A percentile compares a stretch with the other conserved stretches of the same genome.
Conservation (phyloP, 2,329 filamentous ascomycete species). For the Paraphaeosphaeria sporulosa region DNA sequence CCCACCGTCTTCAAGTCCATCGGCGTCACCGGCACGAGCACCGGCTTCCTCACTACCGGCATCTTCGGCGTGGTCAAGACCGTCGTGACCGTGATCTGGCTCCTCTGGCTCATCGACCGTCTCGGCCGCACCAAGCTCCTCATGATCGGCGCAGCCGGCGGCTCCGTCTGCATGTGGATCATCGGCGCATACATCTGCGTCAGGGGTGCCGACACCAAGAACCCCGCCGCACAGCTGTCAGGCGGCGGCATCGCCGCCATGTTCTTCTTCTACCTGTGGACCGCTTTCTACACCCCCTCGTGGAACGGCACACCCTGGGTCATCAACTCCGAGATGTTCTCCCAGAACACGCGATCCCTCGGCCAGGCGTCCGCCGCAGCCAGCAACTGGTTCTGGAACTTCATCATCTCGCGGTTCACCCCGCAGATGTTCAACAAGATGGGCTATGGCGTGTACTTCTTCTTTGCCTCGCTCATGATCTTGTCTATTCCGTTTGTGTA, state of each 20-base stretch:
- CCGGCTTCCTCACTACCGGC: slow-evolving; percentile 71
- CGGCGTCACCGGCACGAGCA: slow-evolving; percentile 67
- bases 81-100: slow-evolving; percentile 71
- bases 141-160: slow-evolving; percentile 68
- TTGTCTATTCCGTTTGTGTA: slow-evolving; percentile 55
- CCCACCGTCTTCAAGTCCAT: slow-evolving; percentile 74
- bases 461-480: slow-evolving; percentile 59
- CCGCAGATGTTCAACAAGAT: slow-evolving; percentile 66
- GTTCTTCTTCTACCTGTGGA: slow-evolving; percentile 79
- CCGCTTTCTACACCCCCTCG: slow-evolving; percentile 72
- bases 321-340: slow-evolving; percentile 76
- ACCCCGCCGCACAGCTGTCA: slow-evolving; percentile 42
- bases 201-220: slow-evolving; percentile 50
- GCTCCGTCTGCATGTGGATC: slow-evolving; percentile 71
- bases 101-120: slow-evolving; percentile 72
- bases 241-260: slow-evolving; percentile 66
- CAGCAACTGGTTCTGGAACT: slow-evolving; percentile 78
- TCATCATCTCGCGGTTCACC: slow-evolving; percentile 72
- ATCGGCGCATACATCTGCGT: slow-evolving; percentile 68
- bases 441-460: slow-evolving; percentile 55
- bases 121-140: slow-evolving; percentile 69
- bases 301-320: slow-evolving; percentile 83
- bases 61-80: slow-evolving; percentile 82
- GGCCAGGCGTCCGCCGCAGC: slow-evolving; percentile 76
- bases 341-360: slow-evolving; percentile 68